Conservation (phyloP, 257 asterid species). For the Nicotiana sylvestris region DNA sequence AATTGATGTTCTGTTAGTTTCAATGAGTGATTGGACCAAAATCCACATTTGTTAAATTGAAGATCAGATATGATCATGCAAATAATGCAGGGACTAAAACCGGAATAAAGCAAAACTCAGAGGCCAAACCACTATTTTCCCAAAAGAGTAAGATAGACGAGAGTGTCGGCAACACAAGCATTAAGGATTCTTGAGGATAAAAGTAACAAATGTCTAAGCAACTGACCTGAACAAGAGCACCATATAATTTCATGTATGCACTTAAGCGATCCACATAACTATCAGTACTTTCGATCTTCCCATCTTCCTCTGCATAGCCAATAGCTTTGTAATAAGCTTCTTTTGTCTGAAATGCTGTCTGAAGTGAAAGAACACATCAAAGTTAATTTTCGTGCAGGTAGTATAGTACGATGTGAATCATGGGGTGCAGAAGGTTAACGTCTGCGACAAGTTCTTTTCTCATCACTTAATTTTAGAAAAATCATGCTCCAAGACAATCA, state of each 20-base stretch:
- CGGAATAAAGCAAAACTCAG: background rate
- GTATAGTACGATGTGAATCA: background rate
- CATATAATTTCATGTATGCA: constrained; percentile 73
- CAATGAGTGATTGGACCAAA: background rate
- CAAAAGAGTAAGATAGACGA: background rate
- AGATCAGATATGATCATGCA: background rate
- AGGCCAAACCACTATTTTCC: background rate
- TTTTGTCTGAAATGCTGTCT: constrained; percentile 53
- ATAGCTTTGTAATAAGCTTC: constrained; percentile 65
- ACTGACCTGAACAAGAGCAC: constrained; percentile 90
- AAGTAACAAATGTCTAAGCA: background rate
- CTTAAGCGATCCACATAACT: constrained; percentile 46
- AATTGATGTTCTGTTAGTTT: background rate
- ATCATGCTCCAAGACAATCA: background rate
- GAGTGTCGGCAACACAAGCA: background rate
- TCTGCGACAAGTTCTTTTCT: background rate
- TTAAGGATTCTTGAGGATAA: background rate
- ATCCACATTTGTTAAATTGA: background rate
- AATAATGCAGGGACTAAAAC: background rate
- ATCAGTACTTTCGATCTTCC: constrained; percentile 53
- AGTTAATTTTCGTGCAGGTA: background rate
- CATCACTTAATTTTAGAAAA: background rate
- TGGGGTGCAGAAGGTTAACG: background rate
- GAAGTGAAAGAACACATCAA: constrained; percentile 13
- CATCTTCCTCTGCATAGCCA: constrained; percentile 61